Evolutionary conservation across 2,329 filamentous ascomycete genomes (phyloP), one percentile per base, ranked within the genome.

Genomic region (Dichotomopilus funicola): DNA sequence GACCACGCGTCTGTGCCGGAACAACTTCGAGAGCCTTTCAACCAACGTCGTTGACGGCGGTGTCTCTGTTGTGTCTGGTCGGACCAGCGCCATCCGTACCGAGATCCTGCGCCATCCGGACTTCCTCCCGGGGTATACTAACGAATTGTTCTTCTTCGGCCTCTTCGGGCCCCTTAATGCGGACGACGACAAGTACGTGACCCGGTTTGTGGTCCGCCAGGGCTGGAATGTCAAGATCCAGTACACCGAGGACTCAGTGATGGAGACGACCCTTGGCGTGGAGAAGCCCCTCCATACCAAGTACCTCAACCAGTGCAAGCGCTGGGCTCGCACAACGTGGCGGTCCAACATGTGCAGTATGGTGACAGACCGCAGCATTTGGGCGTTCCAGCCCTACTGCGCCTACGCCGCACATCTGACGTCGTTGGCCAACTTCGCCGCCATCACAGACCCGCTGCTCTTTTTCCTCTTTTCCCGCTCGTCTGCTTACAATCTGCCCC

Each of bases 181-280:
- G 0, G 82, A 85, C 58, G 82, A 85, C 56, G 82, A 86, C 69
- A 85, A 85, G 65, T 85, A 77, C 61, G 70, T 80, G 38, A 85
- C 82, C 0, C 72, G 82, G 9, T 80, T 74, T 58, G 71, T 77
- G 5, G 73, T 80, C 43, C 69, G 69, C 8, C 65, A 74, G 5
- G 74, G 73, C n/a, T 82, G 75, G 73, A 70, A 73, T 6, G 76
- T 85, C 56, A 72, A 73, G 46, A 76, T 85, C 50, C 81, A 86
- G 63, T 75, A 77, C 55, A 71, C 72, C 4, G 61, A 70, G 0
- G 73, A 79, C 2, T 71, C 76, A 0, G 67, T 72, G 1, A 70
- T 86, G 37, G 70, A 75, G 55, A 85, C 81, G 0, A 76, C 73
- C 0, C 68, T 86, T 2, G 81, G 81, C 31, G 69, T 62, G 65